phyloP scores from a whole-genome alignment of 129 eudicot genomes.

The Lonicera japonica region DNA sequence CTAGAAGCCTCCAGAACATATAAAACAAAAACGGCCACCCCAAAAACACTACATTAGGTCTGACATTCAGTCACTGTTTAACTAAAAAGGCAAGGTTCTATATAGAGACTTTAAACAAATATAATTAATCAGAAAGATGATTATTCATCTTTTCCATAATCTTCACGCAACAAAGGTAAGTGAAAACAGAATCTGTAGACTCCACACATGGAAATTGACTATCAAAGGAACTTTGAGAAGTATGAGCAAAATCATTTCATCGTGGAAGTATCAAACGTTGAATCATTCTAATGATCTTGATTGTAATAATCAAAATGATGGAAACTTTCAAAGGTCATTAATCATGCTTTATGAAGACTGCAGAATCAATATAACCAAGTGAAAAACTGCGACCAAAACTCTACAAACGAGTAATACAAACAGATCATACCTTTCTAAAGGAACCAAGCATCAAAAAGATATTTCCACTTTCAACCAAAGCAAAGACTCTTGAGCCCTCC shows the following conservation, averaged over 20 bases:
- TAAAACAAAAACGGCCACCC: no score
- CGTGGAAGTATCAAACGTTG: background rate
- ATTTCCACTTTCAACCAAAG: conserved; percentile 90
- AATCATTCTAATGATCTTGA: background rate
- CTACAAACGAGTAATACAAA: background rate
- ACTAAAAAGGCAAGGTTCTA: no score
- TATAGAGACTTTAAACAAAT: no score
- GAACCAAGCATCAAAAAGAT: conserved; percentile 84
- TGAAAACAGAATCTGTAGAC: background rate
- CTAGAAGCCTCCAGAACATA: no score
- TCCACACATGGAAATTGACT: background rate
- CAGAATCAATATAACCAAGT: background rate
- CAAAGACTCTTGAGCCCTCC: conserved; percentile 80
- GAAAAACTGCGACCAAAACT: background rate
- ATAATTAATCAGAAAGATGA: no score
- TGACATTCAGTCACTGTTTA: no score
- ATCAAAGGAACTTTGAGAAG: background rate
- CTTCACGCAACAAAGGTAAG: background rate
- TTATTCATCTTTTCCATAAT: background rate
- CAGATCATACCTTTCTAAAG: conserved; percentile 61
- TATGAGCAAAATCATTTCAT: background rate
- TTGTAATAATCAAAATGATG: background rate
- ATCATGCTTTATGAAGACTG: background rate
- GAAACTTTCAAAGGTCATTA: background rate
- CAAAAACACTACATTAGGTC: no score